phyloP scores from a whole-genome alignment of 345 rosid genomes.

The Brassica rapa region DNA sequence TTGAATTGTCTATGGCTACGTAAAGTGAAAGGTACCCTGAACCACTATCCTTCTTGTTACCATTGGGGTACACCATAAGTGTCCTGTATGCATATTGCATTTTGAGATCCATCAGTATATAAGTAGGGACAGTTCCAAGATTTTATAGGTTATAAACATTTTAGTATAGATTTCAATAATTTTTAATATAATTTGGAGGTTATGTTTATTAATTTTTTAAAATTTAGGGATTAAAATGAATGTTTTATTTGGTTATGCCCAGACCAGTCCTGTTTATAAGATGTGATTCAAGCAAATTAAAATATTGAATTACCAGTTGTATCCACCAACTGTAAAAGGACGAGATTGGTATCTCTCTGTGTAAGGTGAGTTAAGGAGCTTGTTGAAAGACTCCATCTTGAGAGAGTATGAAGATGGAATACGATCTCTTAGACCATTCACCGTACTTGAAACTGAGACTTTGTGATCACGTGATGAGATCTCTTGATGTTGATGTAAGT shows the following conservation, averaged over 20 bases:
- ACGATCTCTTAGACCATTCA: conserved; percentile 14
- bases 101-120: not conserved
- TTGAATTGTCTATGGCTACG: conserved; percentile 24
- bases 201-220: not conserved
- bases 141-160: not conserved
- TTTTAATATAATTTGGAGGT: not conserved
- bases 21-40: conserved; percentile 33
- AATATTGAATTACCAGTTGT: not conserved
- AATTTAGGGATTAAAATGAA: not conserved
- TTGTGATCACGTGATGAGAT: conserved; percentile 9
- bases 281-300: not conserved
- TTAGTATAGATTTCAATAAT: not conserved
- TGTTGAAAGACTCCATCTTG: conserved; percentile 20
- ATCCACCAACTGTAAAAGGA: conserved; percentile 16
- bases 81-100: conserved; percentile 3
- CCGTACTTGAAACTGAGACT: conserved; percentile 5
- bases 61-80: conserved; percentile 28
- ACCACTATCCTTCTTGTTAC: conserved; percentile 19
- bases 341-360: conserved; percentile 18
- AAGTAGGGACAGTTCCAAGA: not conserved
- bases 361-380: not conserved
- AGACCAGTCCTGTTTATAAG: not conserved
- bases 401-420: conserved; percentile 17
- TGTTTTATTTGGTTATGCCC: not conserved
- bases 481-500: not conserved